These are phyloP conservation scores for Chrysochromulina tobinii DNA, from an alignment of 78 protist genomes.

Conservation along the genomic window DNA sequence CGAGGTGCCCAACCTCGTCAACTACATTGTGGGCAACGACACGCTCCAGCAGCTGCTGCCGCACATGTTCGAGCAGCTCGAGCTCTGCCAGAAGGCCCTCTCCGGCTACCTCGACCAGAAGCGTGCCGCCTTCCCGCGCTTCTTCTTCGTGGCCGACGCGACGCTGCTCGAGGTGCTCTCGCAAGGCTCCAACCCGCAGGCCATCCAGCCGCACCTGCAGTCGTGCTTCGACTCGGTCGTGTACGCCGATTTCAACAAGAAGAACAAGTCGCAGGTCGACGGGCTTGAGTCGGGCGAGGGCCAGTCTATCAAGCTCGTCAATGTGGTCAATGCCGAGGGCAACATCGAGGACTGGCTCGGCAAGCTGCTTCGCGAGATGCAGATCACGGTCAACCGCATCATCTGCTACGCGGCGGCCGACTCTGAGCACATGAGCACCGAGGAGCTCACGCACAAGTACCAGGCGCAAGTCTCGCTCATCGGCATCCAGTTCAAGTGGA, in stretches of 20 bases:
- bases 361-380: conserved; percentile 55
- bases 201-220: conserved; percentile 73
- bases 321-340: conserved; percentile 62
- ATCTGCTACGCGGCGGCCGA: conserved; percentile 25
- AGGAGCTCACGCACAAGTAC: conserved; percentile 56
- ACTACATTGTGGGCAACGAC: conserved; percentile 47
- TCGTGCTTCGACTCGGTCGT: conserved; percentile 68
- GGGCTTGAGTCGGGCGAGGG: conserved; percentile 44
- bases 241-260: conserved; percentile 54
- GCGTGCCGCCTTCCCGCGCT: conserved; percentile 83
- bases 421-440: conserved; percentile 30
- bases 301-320: conserved; percentile 60
- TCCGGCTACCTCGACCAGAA: conserved; percentile 82
- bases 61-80: conserved; percentile 79
- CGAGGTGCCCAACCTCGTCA: conserved; percentile 67
- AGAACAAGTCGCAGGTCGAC: neutral
- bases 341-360: conserved; percentile 83
- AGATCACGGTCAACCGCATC: conserved; percentile 32
- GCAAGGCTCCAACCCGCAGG: conserved; percentile 75
- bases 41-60: conserved; percentile 68
- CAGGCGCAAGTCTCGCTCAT: conserved; percentile 77
- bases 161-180: conserved; percentile 85
- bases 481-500: conserved; percentile 87
- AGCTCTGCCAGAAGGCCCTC: conserved; percentile 85
- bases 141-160: conserved; percentile 89